These are phyloP conservation scores for Colletotrichum sp. DNA, from an alignment of 2,329 filamentous ascomycete species.

Conservation along the genomic window DNA sequence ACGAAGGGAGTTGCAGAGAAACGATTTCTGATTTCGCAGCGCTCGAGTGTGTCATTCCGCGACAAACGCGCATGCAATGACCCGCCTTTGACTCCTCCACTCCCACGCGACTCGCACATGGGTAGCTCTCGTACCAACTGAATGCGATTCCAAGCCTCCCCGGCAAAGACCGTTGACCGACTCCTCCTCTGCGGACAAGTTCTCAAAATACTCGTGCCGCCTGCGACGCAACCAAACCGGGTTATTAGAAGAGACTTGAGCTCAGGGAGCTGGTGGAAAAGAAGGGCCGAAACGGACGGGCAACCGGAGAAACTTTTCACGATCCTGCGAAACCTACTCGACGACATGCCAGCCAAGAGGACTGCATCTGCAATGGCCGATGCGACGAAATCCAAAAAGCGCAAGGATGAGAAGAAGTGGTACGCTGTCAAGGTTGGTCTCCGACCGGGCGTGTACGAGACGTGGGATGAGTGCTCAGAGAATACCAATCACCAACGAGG, in stretches of 20 bases:
- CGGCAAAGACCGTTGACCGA: constrained; percentile 1
- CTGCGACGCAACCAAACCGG: not conserved
- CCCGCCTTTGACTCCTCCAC: constrained; percentile 12
- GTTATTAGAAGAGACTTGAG: not conserved
- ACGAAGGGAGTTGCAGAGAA: constrained; percentile 7
- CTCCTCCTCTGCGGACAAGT: not conserved
- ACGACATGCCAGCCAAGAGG: constrained; percentile 19
- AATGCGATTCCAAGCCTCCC: constrained; percentile 12
- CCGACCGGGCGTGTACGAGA: constrained; percentile 60
- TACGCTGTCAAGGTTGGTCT: constrained; percentile 65
- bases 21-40: not conserved
- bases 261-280: not conserved
- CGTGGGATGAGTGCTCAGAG: constrained; percentile 64
- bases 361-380: not conserved
- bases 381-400: constrained; percentile 42
- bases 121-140: constrained; percentile 1
- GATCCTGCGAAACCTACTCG: not conserved
- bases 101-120: constrained; percentile 10
- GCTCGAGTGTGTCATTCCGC: not conserved
- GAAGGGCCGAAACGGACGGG: not conserved
- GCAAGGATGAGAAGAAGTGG: constrained; percentile 61
- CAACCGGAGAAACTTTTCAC: not conserved
- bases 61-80: not conserved
- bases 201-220: not conserved
- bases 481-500: constrained; percentile 67